These are phyloP conservation scores for Thelephora terrestris DNA, from an alignment of 1,284 basidiomycete species.

Conservation along the genomic window DNA sequence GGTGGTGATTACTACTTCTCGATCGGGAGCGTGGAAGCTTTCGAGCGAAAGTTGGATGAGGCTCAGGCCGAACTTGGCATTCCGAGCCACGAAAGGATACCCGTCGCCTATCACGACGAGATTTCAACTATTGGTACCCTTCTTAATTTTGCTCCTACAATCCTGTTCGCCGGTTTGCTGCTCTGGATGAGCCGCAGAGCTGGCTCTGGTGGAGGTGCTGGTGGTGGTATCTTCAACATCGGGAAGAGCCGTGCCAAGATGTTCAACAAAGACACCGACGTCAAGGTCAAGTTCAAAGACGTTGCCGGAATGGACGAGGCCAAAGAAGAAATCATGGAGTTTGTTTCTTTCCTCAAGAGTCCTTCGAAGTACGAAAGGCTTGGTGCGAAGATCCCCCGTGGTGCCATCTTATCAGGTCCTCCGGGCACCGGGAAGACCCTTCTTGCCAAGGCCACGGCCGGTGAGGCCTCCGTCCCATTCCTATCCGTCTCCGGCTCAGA, in stretches of 20 bases:
- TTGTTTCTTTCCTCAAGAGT: conserved; percentile 98
- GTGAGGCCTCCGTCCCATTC: conserved; percentile 96
- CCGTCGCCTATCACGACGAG: conserved; percentile 95
- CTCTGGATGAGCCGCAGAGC: conserved; percentile 86
- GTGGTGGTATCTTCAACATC: conserved; percentile 94
- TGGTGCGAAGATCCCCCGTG: conserved; percentile 97
- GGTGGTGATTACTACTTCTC: conserved; percentile 85
- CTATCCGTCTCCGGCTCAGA: conserved; percentile 97
- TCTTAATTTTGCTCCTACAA: conserved; percentile 89
- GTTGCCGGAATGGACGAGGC: conserved; percentile 99
- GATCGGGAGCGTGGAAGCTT: conserved; percentile 95
- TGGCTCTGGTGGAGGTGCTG: conserved; percentile 51
- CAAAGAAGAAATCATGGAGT: conserved; percentile 99
- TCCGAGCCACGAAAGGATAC: conserved; percentile 87
- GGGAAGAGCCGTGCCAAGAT: conserved; percentile 93
- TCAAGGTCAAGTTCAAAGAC: conserved; percentile 90
- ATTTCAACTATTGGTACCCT: conserved; percentile 77
- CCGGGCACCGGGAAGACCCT: conserved; percentile 99
- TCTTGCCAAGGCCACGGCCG: conserved; percentile 96
- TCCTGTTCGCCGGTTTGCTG: conserved; percentile 85
- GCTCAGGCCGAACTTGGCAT: conserved; percentile 91
- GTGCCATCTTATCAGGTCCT: conserved; percentile 95
- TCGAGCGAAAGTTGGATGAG: conserved; percentile 90
- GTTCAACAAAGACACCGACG: conserved; percentile 96
- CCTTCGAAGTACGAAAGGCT: conserved; percentile 91